Percentiles rank a stretch among this genome's conserved stretches.
phyloP scores from a whole-genome alignment of 768 basidiomycete genomes.

The Pleurotus cornucopiae region DNA sequence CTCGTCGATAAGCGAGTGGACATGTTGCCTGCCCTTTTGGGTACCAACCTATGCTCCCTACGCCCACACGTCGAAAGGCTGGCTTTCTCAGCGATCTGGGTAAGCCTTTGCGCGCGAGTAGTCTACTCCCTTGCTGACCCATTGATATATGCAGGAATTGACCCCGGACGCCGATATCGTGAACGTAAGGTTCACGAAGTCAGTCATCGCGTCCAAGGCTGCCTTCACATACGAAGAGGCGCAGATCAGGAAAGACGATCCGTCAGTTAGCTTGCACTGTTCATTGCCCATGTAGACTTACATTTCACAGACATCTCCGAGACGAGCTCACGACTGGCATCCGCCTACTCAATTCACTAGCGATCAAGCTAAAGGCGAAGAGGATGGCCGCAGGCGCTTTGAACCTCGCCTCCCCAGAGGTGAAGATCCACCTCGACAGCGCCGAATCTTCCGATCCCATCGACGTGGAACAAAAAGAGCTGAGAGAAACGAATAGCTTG shows the following conservation, averaged over 20 bases:
- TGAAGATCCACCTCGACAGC: slow-evolving; percentile 93
- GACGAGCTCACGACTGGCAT: slow-evolving; percentile 85
- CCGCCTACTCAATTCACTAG: slow-evolving; percentile 83
- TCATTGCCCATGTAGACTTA: background rate
- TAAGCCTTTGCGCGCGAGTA: slow-evolving; percentile 24
- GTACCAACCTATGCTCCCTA: slow-evolving; percentile 93
- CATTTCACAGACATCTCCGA: slow-evolving; percentile 50
- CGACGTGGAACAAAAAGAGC: slow-evolving; percentile 93
- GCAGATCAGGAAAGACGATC: slow-evolving; percentile 89
- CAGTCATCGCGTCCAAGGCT: slow-evolving; percentile 93
- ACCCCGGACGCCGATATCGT: slow-evolving; percentile 86
- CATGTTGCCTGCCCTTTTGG: slow-evolving; percentile 91
- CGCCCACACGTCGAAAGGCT: slow-evolving; percentile 89
- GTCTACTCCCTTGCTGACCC: background rate
- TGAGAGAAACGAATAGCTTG: slow-evolving; percentile 89
- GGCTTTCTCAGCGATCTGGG: slow-evolving; percentile 97
- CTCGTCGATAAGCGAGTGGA: slow-evolving; percentile 98
- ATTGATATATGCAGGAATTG: slow-evolving; percentile 61
- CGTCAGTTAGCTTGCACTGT: slow-evolving; percentile 39
- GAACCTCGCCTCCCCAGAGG: slow-evolving; percentile 96
- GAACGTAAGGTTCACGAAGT: slow-evolving; percentile 88
- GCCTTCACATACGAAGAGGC: slow-evolving; percentile 98
- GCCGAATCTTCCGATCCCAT: slow-evolving; percentile 93
- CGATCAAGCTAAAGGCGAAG: slow-evolving; percentile 75
- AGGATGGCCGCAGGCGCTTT: slow-evolving; percentile 97